phyloP scores from a whole-genome alignment of 805 yeast genomes.

The Millerozyma miso region DNA sequence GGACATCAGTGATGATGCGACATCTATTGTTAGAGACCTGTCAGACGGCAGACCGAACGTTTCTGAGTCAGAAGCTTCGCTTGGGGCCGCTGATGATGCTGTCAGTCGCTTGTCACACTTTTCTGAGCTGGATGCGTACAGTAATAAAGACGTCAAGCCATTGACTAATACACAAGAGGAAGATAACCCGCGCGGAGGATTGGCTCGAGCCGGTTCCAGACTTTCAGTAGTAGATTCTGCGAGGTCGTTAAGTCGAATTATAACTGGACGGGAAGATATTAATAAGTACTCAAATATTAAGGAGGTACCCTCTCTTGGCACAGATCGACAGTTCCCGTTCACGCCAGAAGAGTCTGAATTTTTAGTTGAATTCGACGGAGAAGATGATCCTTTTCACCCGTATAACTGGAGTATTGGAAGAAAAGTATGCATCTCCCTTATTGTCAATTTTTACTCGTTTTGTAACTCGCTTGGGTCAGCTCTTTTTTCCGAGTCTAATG shows the following conservation, averaged over 20 bases:
- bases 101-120: no score
- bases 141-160: background rate
- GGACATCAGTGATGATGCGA: no score
- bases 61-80: no score
- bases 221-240: background rate
- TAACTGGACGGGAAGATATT: background rate
- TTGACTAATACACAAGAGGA: background rate
- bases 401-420: conserved; percentile 1
- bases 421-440: background rate
- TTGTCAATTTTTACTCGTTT: conserved; percentile 3
- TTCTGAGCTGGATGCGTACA: background rate
- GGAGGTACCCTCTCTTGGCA: conserved; percentile 47
- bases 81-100: no score
- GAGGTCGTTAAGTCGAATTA: background rate
- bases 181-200: conserved; percentile 36
- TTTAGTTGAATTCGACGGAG: conserved; percentile 4
- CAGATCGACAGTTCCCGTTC: conserved; percentile 55
- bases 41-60: no score
- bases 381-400: conserved; percentile 5
- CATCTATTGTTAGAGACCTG: no score
- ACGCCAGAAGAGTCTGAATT: conserved; percentile 10
- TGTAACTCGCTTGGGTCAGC: conserved; percentile 63
- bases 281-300: background rate
- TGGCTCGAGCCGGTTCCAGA: conserved; percentile 16
- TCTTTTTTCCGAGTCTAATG: conserved; percentile 62